These are phyloP conservation scores for Populus nigra DNA, from an alignment of 345 rosid genomes.

Conservation along the genomic window DNA sequence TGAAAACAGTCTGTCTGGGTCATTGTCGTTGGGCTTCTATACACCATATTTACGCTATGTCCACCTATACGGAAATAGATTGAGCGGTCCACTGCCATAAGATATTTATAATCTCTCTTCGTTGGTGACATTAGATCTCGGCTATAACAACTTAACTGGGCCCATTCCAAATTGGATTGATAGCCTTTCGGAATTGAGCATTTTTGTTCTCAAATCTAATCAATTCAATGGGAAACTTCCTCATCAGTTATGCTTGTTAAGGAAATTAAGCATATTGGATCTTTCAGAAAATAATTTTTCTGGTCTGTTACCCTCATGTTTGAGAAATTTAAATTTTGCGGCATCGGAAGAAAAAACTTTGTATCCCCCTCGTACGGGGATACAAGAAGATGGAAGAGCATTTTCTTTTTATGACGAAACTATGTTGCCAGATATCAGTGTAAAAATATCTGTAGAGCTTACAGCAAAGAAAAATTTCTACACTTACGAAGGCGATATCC, in stretches of 20 bases:
- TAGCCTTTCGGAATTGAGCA: not conserved
- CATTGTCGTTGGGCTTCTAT: not conserved
- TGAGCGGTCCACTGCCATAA: not conserved
- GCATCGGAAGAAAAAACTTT: not conserved
- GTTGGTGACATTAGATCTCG: not conserved
- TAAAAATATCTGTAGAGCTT: not conserved
- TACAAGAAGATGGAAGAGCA: too few relatives aligned
- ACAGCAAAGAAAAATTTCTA: not conserved
- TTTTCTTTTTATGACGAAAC: too few relatives aligned
- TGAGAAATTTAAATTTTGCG: not conserved
- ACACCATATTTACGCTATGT: not conserved
- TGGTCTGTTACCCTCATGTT: slow-evolving; percentile 5
- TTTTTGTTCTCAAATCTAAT: not conserved
- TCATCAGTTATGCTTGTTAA: not conserved
- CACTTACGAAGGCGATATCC: not conserved
- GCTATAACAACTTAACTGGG: not conserved
- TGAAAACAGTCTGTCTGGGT: slow-evolving; percentile 1
- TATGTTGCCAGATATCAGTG: rapidly evolving
- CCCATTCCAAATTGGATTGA: not conserved
- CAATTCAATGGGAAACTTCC: not conserved
- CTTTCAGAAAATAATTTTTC: not conserved
- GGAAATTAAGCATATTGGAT: not conserved
- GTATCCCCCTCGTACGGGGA: too few relatives aligned
- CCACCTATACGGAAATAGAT: not conserved
- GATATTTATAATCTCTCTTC: not conserved